Percentiles rank a stretch among this genome's conserved stretches.
Conservation (phyloP, 805 yeast genomes). For the Wickerhamomyces xylosicus region DNA sequence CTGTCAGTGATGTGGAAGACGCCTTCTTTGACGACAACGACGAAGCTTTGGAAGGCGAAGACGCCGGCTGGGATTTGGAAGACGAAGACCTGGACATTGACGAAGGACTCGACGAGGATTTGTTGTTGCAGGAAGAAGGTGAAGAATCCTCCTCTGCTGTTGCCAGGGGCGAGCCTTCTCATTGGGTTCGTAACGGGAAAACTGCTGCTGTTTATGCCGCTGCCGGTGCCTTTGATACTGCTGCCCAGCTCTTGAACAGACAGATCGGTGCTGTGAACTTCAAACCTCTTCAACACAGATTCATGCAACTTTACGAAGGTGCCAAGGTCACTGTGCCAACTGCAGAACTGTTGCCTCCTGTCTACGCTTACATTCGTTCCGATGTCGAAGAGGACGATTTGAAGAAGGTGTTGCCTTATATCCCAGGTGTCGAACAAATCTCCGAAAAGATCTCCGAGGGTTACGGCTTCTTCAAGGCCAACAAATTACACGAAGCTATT, state of each 20-base stretch:
- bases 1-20: slow-evolving; percentile 21
- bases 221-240: slow-evolving; percentile 93
- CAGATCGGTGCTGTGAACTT: slow-evolving; percentile 83
- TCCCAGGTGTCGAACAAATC: slow-evolving; percentile 66
- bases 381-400: slow-evolving; percentile 47
- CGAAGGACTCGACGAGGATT: slow-evolving; percentile 39
- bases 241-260: slow-evolving; percentile 83
- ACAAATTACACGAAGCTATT: slow-evolving; percentile 77
- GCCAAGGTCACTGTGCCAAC: slow-evolving; percentile 70
- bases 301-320: slow-evolving; percentile 75
- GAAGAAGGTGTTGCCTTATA: slow-evolving; percentile 45
- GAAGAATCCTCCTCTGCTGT: slow-evolving; percentile 23
- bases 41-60: slow-evolving; percentile 24
- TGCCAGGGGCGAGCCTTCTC: slow-evolving; percentile 42
- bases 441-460: slow-evolving; percentile 57
- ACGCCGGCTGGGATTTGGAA: slow-evolving; percentile 72
- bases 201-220: slow-evolving; percentile 91
- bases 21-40: slow-evolving; percentile 34
- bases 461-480: slow-evolving; percentile 72
- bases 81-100: slow-evolving; percentile 70
- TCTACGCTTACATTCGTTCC: slow-evolving; percentile 54
- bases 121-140: slow-evolving; percentile 22
- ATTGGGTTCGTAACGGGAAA: slow-evolving; percentile 84
- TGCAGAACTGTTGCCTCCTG: slow-evolving; percentile 57
- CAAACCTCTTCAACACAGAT: slow-evolving; percentile 77